Base-by-base conservation (phyloP, 2,329 filamentous ascomycete genomes). In the Coniochaeta sp. region DNA sequence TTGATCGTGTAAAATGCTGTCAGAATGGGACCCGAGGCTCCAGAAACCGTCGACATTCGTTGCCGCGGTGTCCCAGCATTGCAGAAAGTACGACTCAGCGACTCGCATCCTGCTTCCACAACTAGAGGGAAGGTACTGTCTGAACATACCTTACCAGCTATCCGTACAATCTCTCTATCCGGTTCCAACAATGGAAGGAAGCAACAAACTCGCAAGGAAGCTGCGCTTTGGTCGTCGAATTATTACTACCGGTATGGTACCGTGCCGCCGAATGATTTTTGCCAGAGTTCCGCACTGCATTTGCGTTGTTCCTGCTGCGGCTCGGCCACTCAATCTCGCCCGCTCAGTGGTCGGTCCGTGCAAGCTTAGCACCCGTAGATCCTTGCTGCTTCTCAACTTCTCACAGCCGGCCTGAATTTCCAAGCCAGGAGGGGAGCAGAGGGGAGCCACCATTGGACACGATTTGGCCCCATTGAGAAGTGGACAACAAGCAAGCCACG, bases 351-450 rank as follows among this genome's bases (percentile, higher is more conserved):
- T 62, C 59, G 60, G 54, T 38, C 61, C 58, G 63, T 65, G 65
- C 61, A 61, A 63, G 64, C 63, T 59, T 52, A 63, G 66, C 58
- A 64, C 62, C 62, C 62, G 64, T 65, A 61, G 63, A 68, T 67
- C 67, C 67, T 62, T 68, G 66, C 60, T 62, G 52, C n/a, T n/a
- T n/a, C n/a, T n/a, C n/a, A n/a, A n/a, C n/a, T 66, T 62, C 60
- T 65, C 38, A 63, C 65, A 64, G 59, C 65, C 64, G 65, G 65
- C 65, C 65, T 67, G 66, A 68, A 66, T 68, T 64, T 67, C 67
- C 63, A 62, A 67, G 64, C 66, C 66, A 64, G 67, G 42, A n/a
- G n/a, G n/a, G n/a, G n/a, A n/a, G n/a, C n/a, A n/a, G n/a, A 52
- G 22, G 47, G 24, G 63, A 61, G 50, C 26, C 34, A 65, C 61